These are phyloP conservation scores for Hericium alpestre DNA, from an alignment of 768 basidiomycete species.

Conservation along the genomic window DNA sequence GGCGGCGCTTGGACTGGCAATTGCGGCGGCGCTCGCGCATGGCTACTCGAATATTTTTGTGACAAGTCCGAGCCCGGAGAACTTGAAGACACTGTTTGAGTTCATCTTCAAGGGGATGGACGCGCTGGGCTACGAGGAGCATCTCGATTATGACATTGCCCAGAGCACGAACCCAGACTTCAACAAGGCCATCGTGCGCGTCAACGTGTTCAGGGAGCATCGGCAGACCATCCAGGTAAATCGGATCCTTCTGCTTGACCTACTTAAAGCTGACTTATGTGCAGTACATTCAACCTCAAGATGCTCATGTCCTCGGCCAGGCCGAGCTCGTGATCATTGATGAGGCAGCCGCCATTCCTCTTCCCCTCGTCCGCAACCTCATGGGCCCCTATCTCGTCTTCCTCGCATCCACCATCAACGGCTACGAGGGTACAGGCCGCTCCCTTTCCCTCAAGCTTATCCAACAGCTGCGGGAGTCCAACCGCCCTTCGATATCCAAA, in stretches of 20 bases:
- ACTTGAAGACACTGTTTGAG: constrained; percentile 94
- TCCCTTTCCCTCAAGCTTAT: constrained; percentile 96
- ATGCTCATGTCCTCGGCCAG: constrained; percentile 94
- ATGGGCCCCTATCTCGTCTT: constrained; percentile 96
- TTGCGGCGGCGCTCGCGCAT: constrained; percentile 84
- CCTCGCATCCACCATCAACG: constrained; percentile 98
- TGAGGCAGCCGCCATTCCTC: constrained; percentile 95
- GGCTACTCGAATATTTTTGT: constrained; percentile 98
- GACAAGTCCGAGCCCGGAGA: constrained; percentile 94
- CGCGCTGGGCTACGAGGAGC: constrained; percentile 90
- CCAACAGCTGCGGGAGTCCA: constrained; percentile 89
- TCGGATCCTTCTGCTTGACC: background rate
- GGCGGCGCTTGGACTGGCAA: constrained; percentile 89
- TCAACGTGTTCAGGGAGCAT: constrained; percentile 88
- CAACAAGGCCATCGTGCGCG: constrained; percentile 89
- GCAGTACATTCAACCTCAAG: constrained; percentile 96
- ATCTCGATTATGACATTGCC: constrained; percentile 92
- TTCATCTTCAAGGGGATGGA: constrained; percentile 97
- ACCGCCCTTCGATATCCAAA: constrained; percentile 67
- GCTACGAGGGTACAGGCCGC: constrained; percentile 98
- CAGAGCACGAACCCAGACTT: constrained; percentile 93
- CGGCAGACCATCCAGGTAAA: constrained; percentile 90
- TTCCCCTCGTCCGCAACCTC: constrained; percentile 89
- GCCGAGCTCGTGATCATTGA: constrained; percentile 97
- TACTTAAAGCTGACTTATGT: background rate